These are phyloP conservation scores for Ceratocystis cacaofunesta DNA, from an alignment of 2,329 filamentous ascomycete genomes.

Conservation along the genomic window DNA sequence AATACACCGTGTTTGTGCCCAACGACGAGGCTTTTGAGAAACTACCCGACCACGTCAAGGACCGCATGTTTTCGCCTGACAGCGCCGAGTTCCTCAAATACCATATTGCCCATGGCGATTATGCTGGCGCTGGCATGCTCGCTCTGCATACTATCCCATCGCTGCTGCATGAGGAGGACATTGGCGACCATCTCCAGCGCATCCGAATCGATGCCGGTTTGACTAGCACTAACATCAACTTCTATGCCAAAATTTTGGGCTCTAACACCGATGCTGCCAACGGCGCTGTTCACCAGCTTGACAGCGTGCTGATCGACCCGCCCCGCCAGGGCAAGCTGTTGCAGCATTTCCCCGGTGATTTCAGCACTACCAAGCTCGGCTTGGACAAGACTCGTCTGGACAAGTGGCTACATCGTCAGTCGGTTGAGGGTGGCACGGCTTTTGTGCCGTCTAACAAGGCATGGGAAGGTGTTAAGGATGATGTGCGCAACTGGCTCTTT, in stretches of 20 bases:
- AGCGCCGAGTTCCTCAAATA: slow-evolving; percentile 39
- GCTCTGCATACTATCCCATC: slow-evolving; percentile 62
- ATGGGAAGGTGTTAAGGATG: slow-evolving; percentile 59
- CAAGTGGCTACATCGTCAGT: slow-evolving; percentile 40
- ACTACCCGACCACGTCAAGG: slow-evolving; percentile 37
- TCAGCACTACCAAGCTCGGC: slow-evolving; percentile 65
- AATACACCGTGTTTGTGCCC: slow-evolving; percentile 72
- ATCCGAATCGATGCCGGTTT: slow-evolving; percentile 51
- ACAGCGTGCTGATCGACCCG: slow-evolving; percentile 63
- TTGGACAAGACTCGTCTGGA: slow-evolving; percentile 60
- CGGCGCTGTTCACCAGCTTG: slow-evolving; percentile 65
- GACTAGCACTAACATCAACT: slow-evolving; percentile 57
- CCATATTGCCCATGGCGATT: slow-evolving; percentile 55
- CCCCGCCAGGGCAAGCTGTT: slow-evolving; percentile 39
- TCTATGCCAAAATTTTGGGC: slow-evolving; percentile 55
- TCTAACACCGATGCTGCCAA: slow-evolving; percentile 55
- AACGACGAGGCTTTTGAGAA: slow-evolving; percentile 60
- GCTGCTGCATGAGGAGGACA: slow-evolving; percentile 38
- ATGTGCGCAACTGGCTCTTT: slow-evolving; percentile 74
- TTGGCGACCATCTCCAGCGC: slow-evolving; percentile 56
- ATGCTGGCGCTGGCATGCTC: slow-evolving; percentile 51
- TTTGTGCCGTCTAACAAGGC: slow-evolving; percentile 72
- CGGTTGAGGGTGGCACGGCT: slow-evolving; percentile 51
- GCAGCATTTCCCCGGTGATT: slow-evolving; percentile 55
- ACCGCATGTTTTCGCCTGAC: slow-evolving; percentile 49